These are phyloP conservation scores for Podaxis sp. DNA, from an alignment of 768 basidiomycete genomes.

Conservation along the genomic window DNA sequence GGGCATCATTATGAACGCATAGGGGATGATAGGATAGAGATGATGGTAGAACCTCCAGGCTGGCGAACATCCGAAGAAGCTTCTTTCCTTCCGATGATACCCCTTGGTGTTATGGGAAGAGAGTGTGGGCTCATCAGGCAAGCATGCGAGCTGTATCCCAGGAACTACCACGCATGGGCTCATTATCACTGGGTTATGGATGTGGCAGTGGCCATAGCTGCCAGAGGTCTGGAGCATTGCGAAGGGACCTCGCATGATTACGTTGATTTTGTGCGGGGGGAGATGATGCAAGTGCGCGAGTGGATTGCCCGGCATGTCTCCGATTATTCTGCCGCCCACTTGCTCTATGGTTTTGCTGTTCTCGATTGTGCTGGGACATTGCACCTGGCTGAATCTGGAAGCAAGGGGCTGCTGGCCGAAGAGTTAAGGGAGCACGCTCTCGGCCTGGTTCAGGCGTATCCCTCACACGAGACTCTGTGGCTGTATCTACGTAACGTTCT, in stretches of 20 bases:
- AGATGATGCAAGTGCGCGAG: constrained; percentile 32
- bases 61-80: constrained; percentile 27
- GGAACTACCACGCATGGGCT: constrained; percentile 75
- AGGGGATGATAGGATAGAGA: neutral
- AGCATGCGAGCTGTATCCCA: constrained; percentile 62
- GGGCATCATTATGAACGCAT: constrained; percentile 26
- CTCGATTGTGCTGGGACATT: constrained; percentile 21
- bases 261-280: constrained; percentile 34
- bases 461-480: constrained; percentile 64
- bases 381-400: constrained; percentile 1
- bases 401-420: constrained; percentile 11
- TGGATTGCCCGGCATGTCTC: constrained; percentile 69
- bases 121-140: constrained; percentile 48
- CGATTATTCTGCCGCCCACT: constrained; percentile 65
- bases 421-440: constrained; percentile 40
- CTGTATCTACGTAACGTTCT: constrained; percentile 45
- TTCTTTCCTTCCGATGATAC: constrained; percentile 30
- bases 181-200: constrained; percentile 55
- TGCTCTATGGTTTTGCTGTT: constrained; percentile 35
- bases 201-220: constrained; percentile 22
- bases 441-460: constrained; percentile 48
- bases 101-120: constrained; percentile 31
- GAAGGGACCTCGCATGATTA: constrained; percentile 20
- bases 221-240: constrained; percentile 16
- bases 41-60: constrained; percentile 7